Base-by-base conservation (phyloP, 2,329 filamentous ascomycete species). In the Fusarium heterosporum region DNA sequence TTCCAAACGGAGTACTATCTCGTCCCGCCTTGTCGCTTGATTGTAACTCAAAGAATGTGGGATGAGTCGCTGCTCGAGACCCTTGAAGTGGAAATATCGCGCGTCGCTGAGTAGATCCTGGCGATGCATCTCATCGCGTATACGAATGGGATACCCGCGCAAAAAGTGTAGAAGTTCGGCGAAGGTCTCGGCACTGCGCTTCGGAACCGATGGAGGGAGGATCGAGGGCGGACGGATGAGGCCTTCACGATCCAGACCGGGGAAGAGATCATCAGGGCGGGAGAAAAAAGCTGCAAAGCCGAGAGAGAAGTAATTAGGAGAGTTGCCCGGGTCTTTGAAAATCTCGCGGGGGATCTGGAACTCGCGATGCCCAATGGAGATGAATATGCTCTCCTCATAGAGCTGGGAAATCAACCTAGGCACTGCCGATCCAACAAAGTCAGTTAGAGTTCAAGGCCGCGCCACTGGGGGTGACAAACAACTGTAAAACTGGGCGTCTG, bases 221-320 rank as follows among this genome's bases (percentile, higher is more conserved):
- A 98, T 96, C 7, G 92, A 91, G 0, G 95, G 95, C 2, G 95
- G 95, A 1, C 95, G 90, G 40, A 97, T 87, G 19, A 97, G 86
- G 14, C 89, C 88, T 62, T 89, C 87, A 50, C 93, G 88, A 59
- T 93, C 89, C 1, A 97, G 85, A 2, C 94, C 95, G 0, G 95
- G 95, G 71, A 97, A 97, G 8, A 93, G 86, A 72, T 97, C 90
- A 14, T 87, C 84, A 0, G 92, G 92, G 3, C 88, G 89, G 16
- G 89, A 90, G 81, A 97, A 97, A 84, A 97, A 96, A 71, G 93
- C 87, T 36, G 89, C 90, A 74, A 97, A 97, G 60, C 94, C 94
- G 5, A 97, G 86, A 1, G 93, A 91, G 82, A 98, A 98, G 84
- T 93, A 98, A 78, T 98, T 98, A 13, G 94, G 94, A n/a, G 89